Evolutionary conservation across 148 eudicot genomes (phyloP), one percentile per base, ranked within the genome.

Genomic region (Suaeda aralocaspica): DNA sequence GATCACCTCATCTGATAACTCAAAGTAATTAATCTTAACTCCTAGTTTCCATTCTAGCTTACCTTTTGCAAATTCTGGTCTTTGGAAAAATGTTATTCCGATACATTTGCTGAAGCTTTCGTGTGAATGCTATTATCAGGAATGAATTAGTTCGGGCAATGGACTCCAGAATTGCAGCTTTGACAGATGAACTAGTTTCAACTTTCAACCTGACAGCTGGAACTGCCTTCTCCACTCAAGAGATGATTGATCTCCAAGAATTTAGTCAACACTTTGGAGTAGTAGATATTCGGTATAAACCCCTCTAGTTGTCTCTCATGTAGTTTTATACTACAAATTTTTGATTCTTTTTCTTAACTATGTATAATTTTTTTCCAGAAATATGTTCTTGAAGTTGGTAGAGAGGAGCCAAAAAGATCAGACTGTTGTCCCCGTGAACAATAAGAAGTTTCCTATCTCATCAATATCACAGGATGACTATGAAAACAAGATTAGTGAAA

Each of bases 61-160:
- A n/a, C 1, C 24, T 42, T 60, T 44, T 45, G 44, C 22, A 9
- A 33, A 51, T 72, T 55, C 33, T 69, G 26, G 25, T 21, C 14
- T 44, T 0, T 60, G 5, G 26, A 25, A 13, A 77, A 13, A 41
- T 62, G 14, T 33, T 36, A 15, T 59, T 56, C 28, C 51, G 51
- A 59, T 25, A 50, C 68, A 56, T 68, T 31, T 62, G 67, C 77
- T 78, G 55, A 86, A 62, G 48, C 63, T 62, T 52, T 21, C 50
- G 39, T 25, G 68, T 78, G 55, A 19, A 66, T 76, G 15, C 19
- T 41, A 30, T 63, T 74, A 25, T 56, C 83, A 95, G 99, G 89
- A 86, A 95, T 81, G 99, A 89, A 81, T 80, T 95, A 74, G 69
- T 95, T 66, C 90, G 86, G 56, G 99, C 97, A 60, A 82, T 95